Base-by-base conservation (phyloP, 768 basidiomycete species). In the Galerina sulciceps region DNA sequence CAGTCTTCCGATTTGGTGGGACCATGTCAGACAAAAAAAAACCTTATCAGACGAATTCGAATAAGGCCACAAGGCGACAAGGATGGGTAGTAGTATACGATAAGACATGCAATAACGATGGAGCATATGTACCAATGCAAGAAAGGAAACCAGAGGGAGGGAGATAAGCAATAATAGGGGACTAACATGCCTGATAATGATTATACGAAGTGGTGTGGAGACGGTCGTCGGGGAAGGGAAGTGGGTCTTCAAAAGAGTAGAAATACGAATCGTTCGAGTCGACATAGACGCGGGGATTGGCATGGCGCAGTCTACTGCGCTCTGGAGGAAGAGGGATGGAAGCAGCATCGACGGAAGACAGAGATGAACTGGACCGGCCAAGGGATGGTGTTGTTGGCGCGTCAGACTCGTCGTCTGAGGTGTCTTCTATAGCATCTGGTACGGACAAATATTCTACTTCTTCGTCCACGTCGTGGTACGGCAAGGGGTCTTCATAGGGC, bases 371-470 rank as follows among this genome's bases (percentile, higher is more conserved):
- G 41, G 89, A 89, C 62, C 79, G 79, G 64, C 81, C 79, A 46
- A 84, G 64, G 41, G 83, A 87, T 47, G 87, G 89, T 6, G 89
- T 87, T 10, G 83, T 81, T 10, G 79, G 83, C 4, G 82, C 75
- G 65, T 93, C 91, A 14, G 90, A 91, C 77, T 92, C 91, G 76
- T 93, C 91, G 75, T 93, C 91, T 44, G 91, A 93, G 37, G 82
- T 84, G 73, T 93, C 91, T 71, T 92, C 90, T 80, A 92, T 89
- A 41, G 89, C 86, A 67, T 92, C 91, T 43, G 89, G 90, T 42
- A 91, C 84, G 26, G 88, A 77, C 34, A 86, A 79, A 67, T 88
- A 88, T 65, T 89, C 89, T 62, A 83, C 67, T 73, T 89, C 67
- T 73, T 89, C 86, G 73, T 88, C 84, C 61, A 74, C 63, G 65